Conservation (phyloP, 2,329 filamentous ascomycete genomes). For the Cladophialophora carrionii region DNA sequence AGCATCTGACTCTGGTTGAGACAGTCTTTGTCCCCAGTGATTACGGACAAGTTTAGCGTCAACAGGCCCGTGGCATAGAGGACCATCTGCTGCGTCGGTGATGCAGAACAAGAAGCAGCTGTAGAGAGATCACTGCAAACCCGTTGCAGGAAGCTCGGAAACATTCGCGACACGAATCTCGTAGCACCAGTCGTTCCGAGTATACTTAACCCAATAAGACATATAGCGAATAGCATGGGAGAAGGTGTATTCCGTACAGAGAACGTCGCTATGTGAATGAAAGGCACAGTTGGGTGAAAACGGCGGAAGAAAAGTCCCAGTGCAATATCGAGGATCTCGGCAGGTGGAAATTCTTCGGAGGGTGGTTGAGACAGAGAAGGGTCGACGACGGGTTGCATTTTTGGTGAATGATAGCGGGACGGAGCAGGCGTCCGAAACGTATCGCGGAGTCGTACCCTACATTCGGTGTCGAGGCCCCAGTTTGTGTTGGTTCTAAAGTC, state of each 20-base stretch:
- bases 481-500: conserved; percentile 32
- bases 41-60: conserved; percentile 55
- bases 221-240: conserved; percentile 57
- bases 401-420: conserved; percentile 31
- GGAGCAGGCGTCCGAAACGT: conserved; percentile 42
- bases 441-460: conserved; percentile 46
- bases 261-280: conserved; percentile 59
- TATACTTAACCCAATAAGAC: conserved; percentile 57
- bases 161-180: conserved; percentile 54
- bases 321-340: conserved; percentile 59
- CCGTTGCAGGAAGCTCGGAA: conserved; percentile 48
- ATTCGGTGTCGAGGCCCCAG: conserved; percentile 49
- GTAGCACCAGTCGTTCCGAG: conserved; percentile 57
- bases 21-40: conserved; percentile 53
- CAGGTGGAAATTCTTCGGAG: conserved; percentile 49
- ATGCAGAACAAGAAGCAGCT: conserved; percentile 47
- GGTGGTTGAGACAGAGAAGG: conserved; percentile 40
- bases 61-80: conserved; percentile 54
- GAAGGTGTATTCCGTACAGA: conserved; percentile 53
- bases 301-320: conserved; percentile 59
- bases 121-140: conserved; percentile 50
- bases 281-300: conserved; percentile 58
- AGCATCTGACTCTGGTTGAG: conserved; percentile 56
- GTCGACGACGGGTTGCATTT: conserved; percentile 36
- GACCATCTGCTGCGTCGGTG: conserved; percentile 50